Evolutionary conservation across 176 grass and related monocot species (phyloP), one percentile per base, ranked within the genome.

Genomic region (Alopecurus myosuroides): DNA sequence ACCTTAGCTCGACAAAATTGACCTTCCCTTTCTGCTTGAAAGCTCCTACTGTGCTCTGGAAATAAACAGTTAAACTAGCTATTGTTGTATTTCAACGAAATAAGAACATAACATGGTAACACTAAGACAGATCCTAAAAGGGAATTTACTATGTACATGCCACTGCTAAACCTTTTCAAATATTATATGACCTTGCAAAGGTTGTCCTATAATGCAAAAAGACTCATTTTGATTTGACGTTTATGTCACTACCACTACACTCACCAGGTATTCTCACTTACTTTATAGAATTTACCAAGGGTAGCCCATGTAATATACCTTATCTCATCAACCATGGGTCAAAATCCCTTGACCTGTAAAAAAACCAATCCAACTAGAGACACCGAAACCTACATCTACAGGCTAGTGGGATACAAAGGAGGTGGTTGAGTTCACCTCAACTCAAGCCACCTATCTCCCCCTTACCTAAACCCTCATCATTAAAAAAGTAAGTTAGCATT

Each of bases 1-100:
- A 95, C 35, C 96, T 89, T 74, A 98, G 88, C 81, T 98, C 96
- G 34, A 98, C 96, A 69, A 98, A 98, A 80, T 98, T 98, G 56
- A 98, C 62, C 87, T 98, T 98, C 29, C 96, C 96, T 70, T 87
- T 91, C 89, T 94, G 89, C 78, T 53, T 93, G 18, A 75, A 53
- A 53, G 9, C 44, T 82, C 61, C 81, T 31, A 18, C 11, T 88
- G 92, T 92, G 80, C 36, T 78, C 87, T 88, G 89, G 78, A 73
- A 50, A 90, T 23, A 79, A 22, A 14, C 58, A 62, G 44, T 88
- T 85, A 76, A 13, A 66, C 42, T 71, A 60, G 55, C 29, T 85
- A 11, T 70, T 74, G 26, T 36, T 56, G 55, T 81, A 35, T 41
- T 4, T 17, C 14, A 46, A 70, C n/a, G 23, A 68, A 19, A 62